Evolutionary conservation across 176 grass and related monocot species (phyloP), one percentile per base, ranked within the genome.

Genomic region (Avena eriantha): DNA sequence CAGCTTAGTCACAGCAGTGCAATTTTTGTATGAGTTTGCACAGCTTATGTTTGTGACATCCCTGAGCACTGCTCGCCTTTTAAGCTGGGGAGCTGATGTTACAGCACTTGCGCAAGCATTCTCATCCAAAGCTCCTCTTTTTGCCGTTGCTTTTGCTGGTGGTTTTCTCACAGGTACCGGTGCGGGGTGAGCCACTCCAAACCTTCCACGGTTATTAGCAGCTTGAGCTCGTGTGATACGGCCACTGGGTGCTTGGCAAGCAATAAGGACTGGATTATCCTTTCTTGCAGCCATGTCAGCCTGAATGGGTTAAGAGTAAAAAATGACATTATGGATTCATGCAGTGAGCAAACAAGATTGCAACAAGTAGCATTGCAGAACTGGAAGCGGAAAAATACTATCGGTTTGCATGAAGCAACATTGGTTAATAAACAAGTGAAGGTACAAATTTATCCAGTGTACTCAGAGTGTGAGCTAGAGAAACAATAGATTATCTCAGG

Each of bases 151-250:
- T 80, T 70, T 80, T 13, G 21, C 36, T 8, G 17, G n/a, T 34
- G 74, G 86, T 53, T 89, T 90, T 79, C 84, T 92, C 21, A 22
- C 33, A 24, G 78, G 68, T 55, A 66, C 34, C 22, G 58, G 77
- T 82, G 77, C 7, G 5, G 81, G 88, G 67, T 88, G 90, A 82
- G 15, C 64, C 33, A 41, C 15, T 35, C 43, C 81, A 71, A 70
- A 79, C 63, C 45, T 69, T 85, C 79, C 81, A 76, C 50, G 76
- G 46, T 12, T 86, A 55, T 70, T 88, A 79, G 86, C 76, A 84
- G 90, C 80, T 69, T 70, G 86, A 49, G 93, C 81, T 55, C 93
- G 80, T 74, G 90, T 95, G 56, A 95, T 69, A 82, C 90, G 78
- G 13, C 76, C 88, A 87, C 57, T 61, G 61, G 86, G 73, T 76